A percentile compares a stretch with the other conserved stretches of the same genome.
phyloP scores from a whole-genome alignment of 2,329 filamentous ascomycete genomes.

The Pseudogymnoascus sp. region DNA sequence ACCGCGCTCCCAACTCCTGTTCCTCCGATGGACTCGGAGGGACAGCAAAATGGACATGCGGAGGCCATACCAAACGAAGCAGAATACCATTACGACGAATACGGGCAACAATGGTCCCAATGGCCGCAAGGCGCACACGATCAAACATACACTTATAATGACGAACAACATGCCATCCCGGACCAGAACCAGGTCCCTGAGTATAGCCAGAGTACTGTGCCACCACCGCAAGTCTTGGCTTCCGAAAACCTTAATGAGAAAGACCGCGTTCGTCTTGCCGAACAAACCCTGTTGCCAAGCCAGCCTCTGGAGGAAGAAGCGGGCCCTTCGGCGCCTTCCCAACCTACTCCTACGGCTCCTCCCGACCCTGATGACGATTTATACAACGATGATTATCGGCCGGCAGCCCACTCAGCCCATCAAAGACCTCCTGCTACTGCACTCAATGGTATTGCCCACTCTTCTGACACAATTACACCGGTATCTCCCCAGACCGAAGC shows the following conservation, averaged over 20 bases:
- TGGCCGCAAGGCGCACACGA: constrained; percentile 11
- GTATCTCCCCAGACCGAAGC: background rate
- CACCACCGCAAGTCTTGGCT: constrained; percentile 49
- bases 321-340: constrained; percentile 33
- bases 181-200: constrained; percentile 28
- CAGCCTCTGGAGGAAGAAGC: constrained; percentile 46
- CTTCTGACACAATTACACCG: background rate
- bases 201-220: constrained; percentile 41
- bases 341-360: constrained; percentile 18
- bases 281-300: constrained; percentile 73
- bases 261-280: constrained; percentile 66
- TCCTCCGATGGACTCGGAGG: constrained; percentile 25
- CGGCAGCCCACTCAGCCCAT: constrained; percentile 13
- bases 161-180: constrained; percentile 25
- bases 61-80: background rate
- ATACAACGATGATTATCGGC: constrained; percentile 23
- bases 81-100: constrained; percentile 1
- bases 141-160: constrained; percentile 23
- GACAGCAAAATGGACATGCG: constrained; percentile 23
- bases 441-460: background rate
- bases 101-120: background rate
- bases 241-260: constrained; percentile 69
- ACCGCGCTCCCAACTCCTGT: constrained; percentile 14
- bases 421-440: constrained; percentile 12
- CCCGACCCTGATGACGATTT: constrained; percentile 17